Evolutionary conservation across 2,329 filamentous ascomycete genomes (phyloP), one percentile per base, ranked within the genome.

Genomic region (Trichocomaceae sp.): DNA sequence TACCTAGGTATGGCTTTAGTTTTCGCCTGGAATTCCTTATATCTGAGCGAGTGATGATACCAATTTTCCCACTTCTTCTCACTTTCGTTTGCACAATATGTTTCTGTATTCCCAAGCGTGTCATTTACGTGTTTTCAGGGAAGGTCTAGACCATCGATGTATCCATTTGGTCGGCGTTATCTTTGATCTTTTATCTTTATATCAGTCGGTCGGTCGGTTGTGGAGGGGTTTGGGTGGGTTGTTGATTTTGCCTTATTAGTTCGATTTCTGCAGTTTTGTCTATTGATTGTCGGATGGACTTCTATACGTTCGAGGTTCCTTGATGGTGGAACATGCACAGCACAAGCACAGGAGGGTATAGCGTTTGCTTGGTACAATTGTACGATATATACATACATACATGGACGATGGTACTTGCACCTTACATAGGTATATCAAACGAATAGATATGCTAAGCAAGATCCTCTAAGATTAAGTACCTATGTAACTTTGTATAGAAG

Each of bases 101-200:
- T 35, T 20, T 51, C 35, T 23, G 50, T 46, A 42, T 22, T 19
- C 29, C 44, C 26, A 46, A 52, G 50, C 50, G 50, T 22, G 45
- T 42, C 33, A 33, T 47, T 33, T 33, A 45, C 49, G 42, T 20
- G 19, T 22, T 42, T 12, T 22, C 17, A 17, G 44, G 13, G 41
- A 41, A 33, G 50, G 39, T 12, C 29, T 31, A n/a, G 10, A 7
- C 44, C 31, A 35, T 45, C 26, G 33, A 52, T 52, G 29, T 52
- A 52, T 33, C 33, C 50, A 52, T 52, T 52, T 23, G 46, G 29
- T 45, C 29, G 50, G 50, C 50, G 50, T 52, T 52, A 8, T 26
- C 3, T n/a, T n/a, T n/a, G n/a, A n/a, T n/a, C n/a, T n/a, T n/a
- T n/a, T 51, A 50, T 44, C n/a, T 45, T 51, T 26, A 44, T 51